Evolutionary conservation across 768 basidiomycete genomes (phyloP).

Genomic region (Russula griseocarnosa): DNA sequence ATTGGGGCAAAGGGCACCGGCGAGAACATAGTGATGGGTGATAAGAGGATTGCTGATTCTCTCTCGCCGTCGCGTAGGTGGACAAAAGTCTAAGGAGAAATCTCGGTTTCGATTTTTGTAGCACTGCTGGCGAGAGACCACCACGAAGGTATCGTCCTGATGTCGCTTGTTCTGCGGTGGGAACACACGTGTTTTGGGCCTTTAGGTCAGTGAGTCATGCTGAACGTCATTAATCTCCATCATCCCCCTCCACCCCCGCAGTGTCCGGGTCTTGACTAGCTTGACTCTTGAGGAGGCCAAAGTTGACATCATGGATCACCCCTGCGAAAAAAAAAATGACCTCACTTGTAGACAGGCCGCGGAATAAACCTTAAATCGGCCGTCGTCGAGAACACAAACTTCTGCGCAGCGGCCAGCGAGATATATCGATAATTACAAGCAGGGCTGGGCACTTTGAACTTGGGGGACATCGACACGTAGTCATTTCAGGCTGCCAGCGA

Average conservation of each 20-base stretch:
- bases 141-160: not conserved
- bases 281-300: not conserved
- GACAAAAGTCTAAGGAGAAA: no score
- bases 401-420: not conserved
- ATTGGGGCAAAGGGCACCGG: not conserved
- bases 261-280: no score
- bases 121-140: not conserved
- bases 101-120: not conserved
- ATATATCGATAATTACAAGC: not conserved
- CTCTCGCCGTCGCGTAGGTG: not conserved
- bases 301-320: not conserved
- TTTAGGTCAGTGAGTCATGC: not conserved
- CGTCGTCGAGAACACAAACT: not conserved
- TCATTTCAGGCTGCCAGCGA: not conserved
- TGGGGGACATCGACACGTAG: not conserved
- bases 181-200: not conserved
- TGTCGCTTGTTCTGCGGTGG: not conserved
- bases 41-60: conserved; percentile 6
- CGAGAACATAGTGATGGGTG: not conserved
- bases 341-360: not conserved
- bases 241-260: no score
- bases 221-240: not conserved
- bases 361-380: not conserved
- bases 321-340: not conserved
- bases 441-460: not conserved